Base-by-base conservation (phyloP, 306 rosid genomes). In the Ziziphus jujuba region DNA sequence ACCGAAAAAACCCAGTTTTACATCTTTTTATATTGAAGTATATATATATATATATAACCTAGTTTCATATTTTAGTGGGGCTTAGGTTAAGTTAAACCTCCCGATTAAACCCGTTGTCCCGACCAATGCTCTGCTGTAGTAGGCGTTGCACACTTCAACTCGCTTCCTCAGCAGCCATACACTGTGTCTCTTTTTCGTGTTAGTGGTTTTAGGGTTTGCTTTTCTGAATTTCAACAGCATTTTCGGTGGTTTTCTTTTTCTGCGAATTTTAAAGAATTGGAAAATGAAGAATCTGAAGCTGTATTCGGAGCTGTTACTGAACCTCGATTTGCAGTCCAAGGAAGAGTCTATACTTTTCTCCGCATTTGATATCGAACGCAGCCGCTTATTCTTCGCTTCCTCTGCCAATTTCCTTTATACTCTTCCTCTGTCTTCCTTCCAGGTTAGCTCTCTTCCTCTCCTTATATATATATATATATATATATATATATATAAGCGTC, bases 371-470 rank as follows among this genome's bases (percentile, higher is more conserved):
- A 80, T 93, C 75, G 99, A 93, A 51, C 89, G 91, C 63, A 90
- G 81, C 79, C 97, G 99, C 69, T 63, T 93, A 35, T 93, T 93
- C 81, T 90, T 90, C 69, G 87, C 88, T 69, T 93, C 97, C 54
- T 84, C 90, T 20, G 67, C 79, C 75, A 93, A 87, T 70, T 71
- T 68, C 82, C 65, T 93, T 0, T 88, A 90, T 85, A 73, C 91
- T 55, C 35, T 74, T 40, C 83, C 80, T 65, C 95, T 90, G 48
- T 83, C 96, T 53, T 90, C 92, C 6, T 80, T 90, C 86, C 90
- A 88, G 38, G 97, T 86, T 21, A 9, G 79, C 64, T 65, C 64
- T 65, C 78, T 21, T 33, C 28, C 5, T 35, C 2, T 63, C 15
- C 5, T 45, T 45, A n/a, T n/a, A n/a, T n/a, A n/a, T n/a, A n/a